Percentiles rank a stretch among this genome's conserved stretches.
These are phyloP conservation scores for Penicillium canescens DNA, from an alignment of 495 filamentous ascomycete genomes.

Conservation along the genomic window DNA sequence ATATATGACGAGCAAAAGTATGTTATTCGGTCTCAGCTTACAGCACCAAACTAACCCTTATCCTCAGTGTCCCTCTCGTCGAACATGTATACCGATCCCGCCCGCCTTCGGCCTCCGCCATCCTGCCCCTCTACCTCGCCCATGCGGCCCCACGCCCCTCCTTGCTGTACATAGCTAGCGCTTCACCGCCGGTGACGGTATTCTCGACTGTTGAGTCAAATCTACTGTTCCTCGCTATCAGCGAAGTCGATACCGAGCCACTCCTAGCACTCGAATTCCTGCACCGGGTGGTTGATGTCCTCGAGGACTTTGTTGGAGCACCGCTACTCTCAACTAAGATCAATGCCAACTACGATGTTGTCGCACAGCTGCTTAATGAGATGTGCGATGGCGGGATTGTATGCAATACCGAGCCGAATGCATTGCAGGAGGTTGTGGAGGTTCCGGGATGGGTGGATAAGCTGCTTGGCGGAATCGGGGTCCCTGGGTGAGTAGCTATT, in stretches of 20 bases:
- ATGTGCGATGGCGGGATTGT: conserved; percentile 96
- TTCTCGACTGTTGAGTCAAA: conserved; percentile 86
- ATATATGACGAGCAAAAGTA: conserved; percentile 94
- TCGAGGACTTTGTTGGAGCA: conserved; percentile 94
- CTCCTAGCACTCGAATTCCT: conserved; percentile 96
- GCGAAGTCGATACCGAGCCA: conserved; percentile 82
- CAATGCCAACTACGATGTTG: conserved; percentile 87
- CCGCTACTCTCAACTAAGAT: conserved; percentile 84
- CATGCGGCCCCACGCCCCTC: conserved; percentile 82
- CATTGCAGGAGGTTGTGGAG: conserved; percentile 86
- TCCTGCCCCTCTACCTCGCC: conserved; percentile 85
- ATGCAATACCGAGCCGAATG: conserved; percentile 90
- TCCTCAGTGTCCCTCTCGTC: conserved; percentile 57
- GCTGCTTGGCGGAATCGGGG: conserved; percentile 80
- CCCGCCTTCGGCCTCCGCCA: conserved; percentile 70
- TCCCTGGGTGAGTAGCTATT: conserved; percentile 61
- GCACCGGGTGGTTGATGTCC: conserved; percentile 86
- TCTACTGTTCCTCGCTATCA: conserved; percentile 82
- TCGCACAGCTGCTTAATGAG: conserved; percentile 89
- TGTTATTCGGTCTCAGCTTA: conserved; percentile 14
- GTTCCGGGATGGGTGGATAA: conserved; percentile 88
- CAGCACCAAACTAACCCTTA: conserved; percentile 10
- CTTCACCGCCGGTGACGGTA: conserved; percentile 82
- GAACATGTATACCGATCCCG: conserved; percentile 71
- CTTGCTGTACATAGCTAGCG: conserved; percentile 78